Evolutionary conservation across 1,139 yeast species (phyloP).

Genomic region (Nakaseomyces sp.): DNA sequence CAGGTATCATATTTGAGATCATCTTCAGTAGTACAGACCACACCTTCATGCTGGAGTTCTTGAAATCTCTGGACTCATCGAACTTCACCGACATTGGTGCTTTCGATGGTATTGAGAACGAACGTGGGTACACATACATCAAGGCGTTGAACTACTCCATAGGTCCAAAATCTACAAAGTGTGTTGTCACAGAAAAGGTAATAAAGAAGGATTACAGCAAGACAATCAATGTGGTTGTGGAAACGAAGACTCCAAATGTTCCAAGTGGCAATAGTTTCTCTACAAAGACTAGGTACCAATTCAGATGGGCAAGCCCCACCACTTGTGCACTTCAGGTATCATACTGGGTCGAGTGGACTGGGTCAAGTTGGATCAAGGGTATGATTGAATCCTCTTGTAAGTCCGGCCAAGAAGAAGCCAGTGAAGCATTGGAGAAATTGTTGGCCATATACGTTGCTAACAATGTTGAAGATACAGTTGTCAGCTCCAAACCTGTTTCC

Average conservation of each 20-base stretch:
- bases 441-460: slow-evolving; percentile 15
- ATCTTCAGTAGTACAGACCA: slow-evolving; percentile 62
- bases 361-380: slow-evolving; percentile 85
- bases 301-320: slow-evolving; percentile 63
- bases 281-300: slow-evolving; percentile 59
- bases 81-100: slow-evolving; percentile 48
- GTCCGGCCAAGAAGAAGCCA: slow-evolving; percentile 73
- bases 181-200: slow-evolving; percentile 62
- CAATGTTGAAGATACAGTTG: slow-evolving; percentile 6
- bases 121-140: slow-evolving; percentile 58
- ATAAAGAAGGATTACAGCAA: slow-evolving; percentile 48
- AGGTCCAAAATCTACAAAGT: slow-evolving; percentile 90
- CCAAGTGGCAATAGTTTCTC: slow-evolving; percentile 80
- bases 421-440: slow-evolving; percentile 21
- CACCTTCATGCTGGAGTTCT: slow-evolving; percentile 41
- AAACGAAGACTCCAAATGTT: slow-evolving; percentile 81
- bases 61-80: slow-evolving; percentile 60
- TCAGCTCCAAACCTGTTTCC: neutral
- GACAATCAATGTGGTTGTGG: slow-evolving; percentile 50
- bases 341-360: slow-evolving; percentile 75
- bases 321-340: slow-evolving; percentile 54
- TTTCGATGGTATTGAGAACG: slow-evolving; percentile 36
- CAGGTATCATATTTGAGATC: slow-evolving; percentile 63
- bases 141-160: slow-evolving; percentile 78
- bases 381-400: slow-evolving; percentile 84